Conservation (phyloP, 306 rosid species). For the Dalbergia cochinchinensis region DNA sequence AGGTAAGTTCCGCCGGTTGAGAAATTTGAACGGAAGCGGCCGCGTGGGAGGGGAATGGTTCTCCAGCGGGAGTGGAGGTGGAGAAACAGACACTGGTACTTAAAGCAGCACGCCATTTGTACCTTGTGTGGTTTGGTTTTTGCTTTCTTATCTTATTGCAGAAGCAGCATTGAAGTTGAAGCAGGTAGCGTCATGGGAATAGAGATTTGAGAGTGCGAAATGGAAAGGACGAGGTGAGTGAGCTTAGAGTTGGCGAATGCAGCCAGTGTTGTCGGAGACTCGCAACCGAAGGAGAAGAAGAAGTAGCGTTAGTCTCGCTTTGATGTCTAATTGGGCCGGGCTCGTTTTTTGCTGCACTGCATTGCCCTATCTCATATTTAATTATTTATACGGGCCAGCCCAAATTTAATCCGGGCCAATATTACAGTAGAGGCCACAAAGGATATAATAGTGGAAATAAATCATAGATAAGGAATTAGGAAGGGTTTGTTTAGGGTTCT, state of each 20-base stretch:
- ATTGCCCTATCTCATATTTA: too few species aligned
- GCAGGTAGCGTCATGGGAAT: not conserved
- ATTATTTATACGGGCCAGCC: too few species aligned
- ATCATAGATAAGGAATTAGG: too few species aligned
- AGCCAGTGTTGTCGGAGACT: not conserved
- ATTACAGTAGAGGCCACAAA: too few species aligned
- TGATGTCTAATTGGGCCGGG: too few species aligned
- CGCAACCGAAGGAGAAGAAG: not conserved
- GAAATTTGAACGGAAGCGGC: constrained; percentile 32
- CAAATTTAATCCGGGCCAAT: too few species aligned
- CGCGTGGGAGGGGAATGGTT: constrained; percentile 36
- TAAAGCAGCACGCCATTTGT: constrained; percentile 60
- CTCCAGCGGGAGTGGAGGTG: constrained; percentile 52
- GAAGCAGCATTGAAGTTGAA: constrained; percentile 27
- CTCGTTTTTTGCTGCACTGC: too few species aligned
- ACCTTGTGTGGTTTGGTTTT: not conserved
- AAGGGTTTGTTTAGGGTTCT: too few species aligned
- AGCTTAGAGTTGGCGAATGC: not conserved
- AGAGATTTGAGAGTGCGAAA: not conserved
- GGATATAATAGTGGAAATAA: too few species aligned
- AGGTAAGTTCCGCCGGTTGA: constrained; percentile 30
- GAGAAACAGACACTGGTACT: constrained; percentile 40
- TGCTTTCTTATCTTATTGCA: not conserved
- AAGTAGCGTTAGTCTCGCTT: not conserved
- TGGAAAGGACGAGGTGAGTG: not conserved